Conservation (phyloP, 2,329 filamentous ascomycete species). For the Akanthomyces dipterigenus region DNA sequence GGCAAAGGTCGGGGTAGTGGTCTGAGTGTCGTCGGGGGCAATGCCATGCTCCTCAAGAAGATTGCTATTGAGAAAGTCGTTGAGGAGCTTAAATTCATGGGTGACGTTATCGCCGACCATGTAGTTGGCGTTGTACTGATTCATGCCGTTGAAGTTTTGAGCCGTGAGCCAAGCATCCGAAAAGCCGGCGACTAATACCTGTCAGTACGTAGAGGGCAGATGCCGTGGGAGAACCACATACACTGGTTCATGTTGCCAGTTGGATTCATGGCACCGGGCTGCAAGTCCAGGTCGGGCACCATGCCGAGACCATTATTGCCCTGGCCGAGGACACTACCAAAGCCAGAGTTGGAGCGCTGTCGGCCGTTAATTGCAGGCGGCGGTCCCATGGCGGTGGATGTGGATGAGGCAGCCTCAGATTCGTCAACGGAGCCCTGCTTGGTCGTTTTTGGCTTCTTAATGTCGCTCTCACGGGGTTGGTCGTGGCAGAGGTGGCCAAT, state of each 20-base stretch:
- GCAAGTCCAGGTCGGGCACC: slow-evolving; percentile 36
- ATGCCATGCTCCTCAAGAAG: slow-evolving; percentile 76
- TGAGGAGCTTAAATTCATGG: slow-evolving; percentile 93
- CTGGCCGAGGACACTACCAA: slow-evolving; percentile 25
- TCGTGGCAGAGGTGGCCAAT: slow-evolving; percentile 98
- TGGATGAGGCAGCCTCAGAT: slow-evolving; percentile 42
- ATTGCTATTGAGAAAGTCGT: slow-evolving; percentile 91
- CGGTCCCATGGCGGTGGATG: slow-evolving; percentile 47
- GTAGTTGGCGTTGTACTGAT: slow-evolving; percentile 86
- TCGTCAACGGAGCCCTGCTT: slow-evolving; percentile 56
- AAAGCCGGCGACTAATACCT: slow-evolving; percentile 63
- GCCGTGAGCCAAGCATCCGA: slow-evolving; percentile 73
- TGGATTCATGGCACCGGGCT: slow-evolving; percentile 30
- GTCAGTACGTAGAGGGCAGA: not conserved
- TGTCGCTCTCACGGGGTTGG: slow-evolving; percentile 77
- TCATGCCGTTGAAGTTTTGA: slow-evolving; percentile 89
- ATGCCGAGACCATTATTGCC: slow-evolving; percentile 23
- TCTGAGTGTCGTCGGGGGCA: slow-evolving; percentile 53
- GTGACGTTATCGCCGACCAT: slow-evolving; percentile 90
- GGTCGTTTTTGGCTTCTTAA: slow-evolving; percentile 73
- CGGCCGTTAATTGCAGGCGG: slow-evolving; percentile 38
- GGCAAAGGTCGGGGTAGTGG: not conserved
- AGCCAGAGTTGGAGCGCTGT: slow-evolving; percentile 12
- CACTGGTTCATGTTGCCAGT: slow-evolving; percentile 60
- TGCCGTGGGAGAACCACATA: slow-evolving; percentile 42